Evolutionary conservation across 257 asterid species (phyloP), one percentile per base, ranked within the genome.

Genomic region (Voacanga thouarsii): DNA sequence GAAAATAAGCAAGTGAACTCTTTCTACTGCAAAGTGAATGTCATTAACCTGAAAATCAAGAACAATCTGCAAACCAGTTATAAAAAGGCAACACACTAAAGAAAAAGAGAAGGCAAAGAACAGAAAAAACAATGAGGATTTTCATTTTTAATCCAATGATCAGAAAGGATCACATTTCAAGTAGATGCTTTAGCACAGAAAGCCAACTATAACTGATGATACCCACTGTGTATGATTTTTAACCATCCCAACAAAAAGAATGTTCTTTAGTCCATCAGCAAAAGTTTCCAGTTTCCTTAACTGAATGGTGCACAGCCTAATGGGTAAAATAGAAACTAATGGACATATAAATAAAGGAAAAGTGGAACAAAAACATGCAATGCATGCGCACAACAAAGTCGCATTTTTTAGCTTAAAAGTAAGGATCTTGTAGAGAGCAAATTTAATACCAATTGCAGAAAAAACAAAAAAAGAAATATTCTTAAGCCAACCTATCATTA

Each of bases 21-120:
- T 60, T 55, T 82, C 70, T 78, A 57, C 65, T 69, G 67, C 41
- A 61, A 72, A 23, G 41, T 67, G 44, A 21, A 12, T 39, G 12
- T 12, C 78, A 43, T 19, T 41, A 9, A 55, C 69, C 69, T 77
- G 44, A 67, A 72, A 63, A 66, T 61, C 16, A 64, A 77, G 66
- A 23, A 33, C 59, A 24, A 67, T 44, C 51, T 41, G 63, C 59
- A 80, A 26, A 74, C 16, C 44, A 51, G 76, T 24, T 24, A 33
- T 23, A 21, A 41, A 33, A 51, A 23, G 11, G 49, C 28, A 33
- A 41, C 9, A 9, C 41, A 39, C 12, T 28, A 51, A 26, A 51
- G 23, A 33, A 69, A 21, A 66, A 66, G 5, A 30, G 16, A 43
- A 41, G 11, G n/a, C 49, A 68, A 43, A 68, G 30, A 68, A 68